phyloP scores from a whole-genome alignment of 495 filamentous ascomycete genomes.

The Neurospora sp. region DNA sequence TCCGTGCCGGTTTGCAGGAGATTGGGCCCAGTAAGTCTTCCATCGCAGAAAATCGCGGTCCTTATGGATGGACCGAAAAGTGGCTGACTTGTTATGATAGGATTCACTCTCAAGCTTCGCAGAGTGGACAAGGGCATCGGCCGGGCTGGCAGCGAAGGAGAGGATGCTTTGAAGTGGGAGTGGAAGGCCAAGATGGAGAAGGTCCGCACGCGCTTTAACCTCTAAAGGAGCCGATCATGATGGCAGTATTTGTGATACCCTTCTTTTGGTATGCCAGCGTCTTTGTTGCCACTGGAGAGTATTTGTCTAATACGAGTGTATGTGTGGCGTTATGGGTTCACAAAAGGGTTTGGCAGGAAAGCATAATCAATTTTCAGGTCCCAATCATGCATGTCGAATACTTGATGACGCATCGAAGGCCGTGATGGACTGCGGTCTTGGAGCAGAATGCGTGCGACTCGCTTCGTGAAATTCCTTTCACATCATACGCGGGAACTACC shows the following conservation, averaged over 20 bases:
- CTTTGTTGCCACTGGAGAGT: background rate
- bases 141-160: constrained; percentile 61
- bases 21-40: constrained; percentile 52
- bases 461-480: no score
- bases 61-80: background rate
- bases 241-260: constrained; percentile 4
- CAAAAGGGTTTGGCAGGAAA: background rate
- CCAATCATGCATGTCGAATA: background rate
- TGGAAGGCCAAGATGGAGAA: constrained; percentile 95
- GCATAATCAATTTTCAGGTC: background rate
- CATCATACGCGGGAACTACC: no score
- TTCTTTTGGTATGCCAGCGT: background rate
- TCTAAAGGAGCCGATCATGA: constrained; percentile 35
- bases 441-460: no score
- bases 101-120: constrained; percentile 73
- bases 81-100: constrained; percentile 7
- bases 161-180: constrained; percentile 65
- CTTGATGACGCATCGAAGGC: no score
- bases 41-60: background rate
- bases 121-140: constrained; percentile 88
- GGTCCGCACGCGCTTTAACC: constrained; percentile 80
- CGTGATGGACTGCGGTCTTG: no score
- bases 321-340: background rate
- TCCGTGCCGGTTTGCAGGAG: constrained; percentile 77
- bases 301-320: background rate